Conservation (phyloP, 148 eudicot species). For the Rhododendron ferrugineum region DNA sequence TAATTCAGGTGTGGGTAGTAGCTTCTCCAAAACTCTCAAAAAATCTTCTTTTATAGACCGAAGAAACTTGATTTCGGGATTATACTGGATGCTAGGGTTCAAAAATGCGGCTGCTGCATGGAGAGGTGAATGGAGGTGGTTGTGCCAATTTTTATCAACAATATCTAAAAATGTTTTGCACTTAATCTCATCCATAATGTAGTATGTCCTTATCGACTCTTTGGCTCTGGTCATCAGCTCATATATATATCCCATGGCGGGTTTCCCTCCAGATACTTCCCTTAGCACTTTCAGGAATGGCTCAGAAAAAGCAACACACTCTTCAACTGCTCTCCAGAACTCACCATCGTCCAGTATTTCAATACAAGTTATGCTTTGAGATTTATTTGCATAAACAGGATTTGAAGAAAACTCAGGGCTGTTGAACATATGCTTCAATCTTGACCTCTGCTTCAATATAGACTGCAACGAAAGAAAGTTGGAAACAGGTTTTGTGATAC, state of each 20-base stretch:
- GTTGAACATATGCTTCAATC: conserved; percentile 79
- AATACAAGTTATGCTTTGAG: conserved; percentile 65
- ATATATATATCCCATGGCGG: conserved; percentile 72
- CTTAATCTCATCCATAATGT: conserved; percentile 93
- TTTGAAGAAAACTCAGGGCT: conserved; percentile 66
- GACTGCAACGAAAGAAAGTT: conserved; percentile 76
- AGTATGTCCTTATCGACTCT: conserved; percentile 89
- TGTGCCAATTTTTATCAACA: conserved; percentile 81
- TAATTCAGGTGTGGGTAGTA: conserved; percentile 79
- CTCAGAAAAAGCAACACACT: conserved; percentile 85
- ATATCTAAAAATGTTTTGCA: conserved; percentile 82
- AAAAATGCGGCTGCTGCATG: conserved; percentile 94
- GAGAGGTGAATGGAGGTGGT: conserved; percentile 78
- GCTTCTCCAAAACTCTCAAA: conserved; percentile 72
- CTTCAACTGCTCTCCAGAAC: conserved; percentile 83
- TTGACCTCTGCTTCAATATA: conserved; percentile 63
- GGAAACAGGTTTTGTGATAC: conserved; percentile 71
- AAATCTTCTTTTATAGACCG: conserved; percentile 79
- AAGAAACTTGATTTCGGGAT: conserved; percentile 81
- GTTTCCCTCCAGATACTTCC: conserved; percentile 81
- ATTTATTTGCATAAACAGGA: conserved; percentile 49
- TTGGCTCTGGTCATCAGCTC: conserved; percentile 91
- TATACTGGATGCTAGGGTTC: conserved; percentile 91
- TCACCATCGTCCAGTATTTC: conserved; percentile 71
- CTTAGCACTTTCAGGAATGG: conserved; percentile 83